phyloP scores from a whole-genome alignment of 148 eudicot genomes.

The Fagopyrum tataricum region DNA sequence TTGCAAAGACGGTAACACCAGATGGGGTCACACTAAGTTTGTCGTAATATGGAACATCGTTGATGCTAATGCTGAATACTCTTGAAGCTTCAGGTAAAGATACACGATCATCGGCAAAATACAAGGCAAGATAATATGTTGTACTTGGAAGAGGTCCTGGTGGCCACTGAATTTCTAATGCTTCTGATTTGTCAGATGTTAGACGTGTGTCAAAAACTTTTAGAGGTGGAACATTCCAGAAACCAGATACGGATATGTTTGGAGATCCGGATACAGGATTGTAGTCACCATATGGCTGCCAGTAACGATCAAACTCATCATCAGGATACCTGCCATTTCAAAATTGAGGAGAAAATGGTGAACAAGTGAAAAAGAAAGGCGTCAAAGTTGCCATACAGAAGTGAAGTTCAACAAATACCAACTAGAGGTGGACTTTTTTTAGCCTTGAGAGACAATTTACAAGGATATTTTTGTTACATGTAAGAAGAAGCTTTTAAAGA shows the following conservation, averaged over 20 bases:
- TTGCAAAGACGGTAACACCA: constrained; percentile 70
- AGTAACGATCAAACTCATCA: constrained; percentile 78
- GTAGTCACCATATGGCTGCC: constrained; percentile 72
- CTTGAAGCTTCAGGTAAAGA: constrained; percentile 39
- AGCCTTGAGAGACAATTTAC: neutral
- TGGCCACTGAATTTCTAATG: constrained; percentile 70
- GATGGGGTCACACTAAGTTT: constrained; percentile 49
- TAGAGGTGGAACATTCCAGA: constrained; percentile 85
- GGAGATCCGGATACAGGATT: constrained; percentile 29
- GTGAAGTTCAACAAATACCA: neutral
- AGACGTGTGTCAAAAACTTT: constrained; percentile 64
- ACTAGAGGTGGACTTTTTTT: neutral
- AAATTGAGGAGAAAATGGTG: neutral
- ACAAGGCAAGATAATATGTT: constrained; percentile 69
- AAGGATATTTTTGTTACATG: neutral
- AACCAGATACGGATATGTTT: constrained; percentile 57
- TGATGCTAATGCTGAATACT: constrained; percentile 52
- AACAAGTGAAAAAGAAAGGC: neutral
- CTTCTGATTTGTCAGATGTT: constrained; percentile 28
- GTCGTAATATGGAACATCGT: constrained; percentile 43
- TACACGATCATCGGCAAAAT: constrained; percentile 62
- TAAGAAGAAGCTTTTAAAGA: neutral
- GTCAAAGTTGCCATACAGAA: neutral
- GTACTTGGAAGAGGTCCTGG: constrained; percentile 47
- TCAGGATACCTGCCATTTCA: constrained; percentile 66